A percentile compares a stretch with the other conserved stretches of the same genome.
Evolutionary conservation across 1,284 basidiomycete genomes (phyloP).

Genomic region (Amylostereum areolatum): DNA sequence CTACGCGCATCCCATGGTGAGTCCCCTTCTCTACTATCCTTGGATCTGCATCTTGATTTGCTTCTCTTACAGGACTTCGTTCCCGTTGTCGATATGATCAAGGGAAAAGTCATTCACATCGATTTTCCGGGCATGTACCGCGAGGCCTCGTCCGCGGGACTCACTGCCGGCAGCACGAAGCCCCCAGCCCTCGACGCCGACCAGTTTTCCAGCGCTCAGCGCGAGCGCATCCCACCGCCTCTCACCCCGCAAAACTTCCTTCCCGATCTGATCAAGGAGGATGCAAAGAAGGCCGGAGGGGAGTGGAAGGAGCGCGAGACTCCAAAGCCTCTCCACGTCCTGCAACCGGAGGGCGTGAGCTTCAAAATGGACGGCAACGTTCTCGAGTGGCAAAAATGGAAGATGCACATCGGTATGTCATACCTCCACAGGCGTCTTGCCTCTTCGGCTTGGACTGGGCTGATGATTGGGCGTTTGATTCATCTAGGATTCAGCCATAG

Average conservation of each 20-base stretch:
- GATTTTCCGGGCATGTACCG: conserved; percentile 72
- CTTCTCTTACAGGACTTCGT: conserved; percentile 59
- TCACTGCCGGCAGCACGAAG: conserved; percentile 13
- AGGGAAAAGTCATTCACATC: conserved; percentile 72
- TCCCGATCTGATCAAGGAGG: conserved; percentile 59
- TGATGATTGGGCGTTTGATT: neutral
- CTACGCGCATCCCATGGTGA: conserved; percentile 75
- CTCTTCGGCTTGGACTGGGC: neutral
- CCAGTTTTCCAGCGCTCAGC: conserved; percentile 38
- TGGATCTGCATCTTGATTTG: neutral
- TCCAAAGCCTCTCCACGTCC: conserved; percentile 79
- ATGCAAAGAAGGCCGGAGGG: conserved; percentile 39
- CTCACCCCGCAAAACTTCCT: conserved; percentile 63
- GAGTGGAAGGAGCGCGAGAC: conserved; percentile 63
- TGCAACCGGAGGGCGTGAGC: conserved; percentile 89
- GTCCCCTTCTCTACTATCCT: conserved; percentile 6
- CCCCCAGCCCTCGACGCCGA: conserved; percentile 48
- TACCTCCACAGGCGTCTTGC: neutral
- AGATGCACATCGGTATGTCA: conserved; percentile 74
- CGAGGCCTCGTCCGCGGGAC: conserved; percentile 17
- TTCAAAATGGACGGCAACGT: conserved; percentile 80
- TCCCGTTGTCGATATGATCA: conserved; percentile 68
- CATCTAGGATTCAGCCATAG: conserved; percentile 63
- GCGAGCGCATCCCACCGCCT: conserved; percentile 72
- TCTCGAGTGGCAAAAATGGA: conserved; percentile 94